phyloP scores from a whole-genome alignment of 2,329 filamentous ascomycete genomes.

The Fusarium armeniacum region DNA sequence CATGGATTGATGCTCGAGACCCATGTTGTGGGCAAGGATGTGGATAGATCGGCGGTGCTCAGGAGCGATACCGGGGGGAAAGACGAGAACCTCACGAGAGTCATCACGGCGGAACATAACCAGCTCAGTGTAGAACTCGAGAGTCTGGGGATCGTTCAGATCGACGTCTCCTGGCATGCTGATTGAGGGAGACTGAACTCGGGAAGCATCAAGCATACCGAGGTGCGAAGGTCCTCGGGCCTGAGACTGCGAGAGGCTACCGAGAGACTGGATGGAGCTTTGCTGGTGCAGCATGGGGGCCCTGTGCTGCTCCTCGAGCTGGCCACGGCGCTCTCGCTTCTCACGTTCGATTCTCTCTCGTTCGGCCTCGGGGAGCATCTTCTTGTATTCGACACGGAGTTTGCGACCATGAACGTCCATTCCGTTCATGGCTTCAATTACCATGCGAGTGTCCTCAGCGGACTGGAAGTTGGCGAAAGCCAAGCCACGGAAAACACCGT shows the following conservation, averaged over 20 bases:
- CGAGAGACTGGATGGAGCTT: constrained; percentile 85
- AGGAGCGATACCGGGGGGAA: constrained; percentile 83
- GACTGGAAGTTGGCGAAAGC: constrained; percentile 99
- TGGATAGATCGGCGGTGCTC: constrained; percentile 91
- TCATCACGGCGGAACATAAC: constrained; percentile 88
- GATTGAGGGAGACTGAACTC: constrained; percentile 22
- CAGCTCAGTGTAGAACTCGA: constrained; percentile 91
- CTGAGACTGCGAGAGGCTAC: constrained; percentile 75
- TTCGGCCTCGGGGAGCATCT: constrained; percentile 96
- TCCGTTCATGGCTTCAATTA: constrained; percentile 95
- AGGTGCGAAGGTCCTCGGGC: constrained; percentile 61
- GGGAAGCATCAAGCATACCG: constrained; percentile 54
- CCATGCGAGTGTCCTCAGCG: constrained; percentile 89
- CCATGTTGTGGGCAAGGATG: constrained; percentile 95
- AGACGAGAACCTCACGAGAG: constrained; percentile 83
- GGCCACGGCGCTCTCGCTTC: constrained; percentile 94
- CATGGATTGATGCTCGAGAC: constrained; percentile 89
- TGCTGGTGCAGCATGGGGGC: constrained; percentile 84
- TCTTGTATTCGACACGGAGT: constrained; percentile 97
- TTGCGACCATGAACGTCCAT: constrained; percentile 96
- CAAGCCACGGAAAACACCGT: constrained; percentile 93
- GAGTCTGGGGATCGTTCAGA: constrained; percentile 88
- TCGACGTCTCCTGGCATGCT: constrained; percentile 75
- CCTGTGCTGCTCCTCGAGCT: constrained; percentile 96
- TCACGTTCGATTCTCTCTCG: constrained; percentile 96